Evolutionary conservation across 805 yeast genomes (phyloP).

Genomic region (Debaryomyces castellii): DNA sequence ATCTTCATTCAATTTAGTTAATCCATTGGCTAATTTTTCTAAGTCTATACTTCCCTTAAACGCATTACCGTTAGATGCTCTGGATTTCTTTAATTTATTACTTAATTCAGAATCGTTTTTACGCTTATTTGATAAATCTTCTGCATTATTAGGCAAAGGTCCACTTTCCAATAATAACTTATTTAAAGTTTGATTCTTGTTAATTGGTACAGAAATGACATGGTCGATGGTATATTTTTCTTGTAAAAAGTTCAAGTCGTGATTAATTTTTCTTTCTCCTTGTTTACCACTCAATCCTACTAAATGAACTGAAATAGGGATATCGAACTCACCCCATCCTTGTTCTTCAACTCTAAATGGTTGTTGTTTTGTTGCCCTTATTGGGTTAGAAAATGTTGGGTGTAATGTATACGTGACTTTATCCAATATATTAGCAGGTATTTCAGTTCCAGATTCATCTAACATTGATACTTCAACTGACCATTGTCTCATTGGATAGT

Average conservation of each 20-base stretch:
- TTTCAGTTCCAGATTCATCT: conserved; percentile 76
- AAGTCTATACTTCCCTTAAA: conserved; percentile 78
- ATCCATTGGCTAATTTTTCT: conserved; percentile 85
- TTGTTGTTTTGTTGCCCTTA: conserved; percentile 71
- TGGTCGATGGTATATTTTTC: conserved; percentile 80
- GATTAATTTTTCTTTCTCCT: conserved; percentile 84
- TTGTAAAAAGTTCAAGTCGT: conserved; percentile 83
- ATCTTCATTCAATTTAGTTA: conserved; percentile 86
- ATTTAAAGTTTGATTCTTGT: conserved; percentile 65
- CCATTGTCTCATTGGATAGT: conserved; percentile 96
- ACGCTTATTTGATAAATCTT: conserved; percentile 27
- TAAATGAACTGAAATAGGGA: conserved; percentile 73
- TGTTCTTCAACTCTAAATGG: conserved; percentile 89
- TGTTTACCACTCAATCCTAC: conserved; percentile 66
- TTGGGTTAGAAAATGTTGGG: conserved; percentile 92
- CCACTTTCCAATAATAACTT: conserved; percentile 80
- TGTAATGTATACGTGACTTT: conserved; percentile 91
- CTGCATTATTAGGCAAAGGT: conserved; percentile 54
- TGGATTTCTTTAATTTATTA: conserved; percentile 51
- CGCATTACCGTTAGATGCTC: conserved; percentile 46
- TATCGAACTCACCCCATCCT: conserved; percentile 98
- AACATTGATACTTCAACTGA: conserved; percentile 71
- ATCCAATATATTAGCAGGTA: conserved; percentile 86
- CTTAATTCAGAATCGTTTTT: conserved; percentile 23
- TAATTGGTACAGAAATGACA: conserved; percentile 69